A percentile compares a stretch with the other conserved stretches of the same genome.
These are phyloP conservation scores for Parathielavia hyrcaniae DNA, from an alignment of 495 filamentous ascomycete genomes.

Conservation along the genomic window DNA sequence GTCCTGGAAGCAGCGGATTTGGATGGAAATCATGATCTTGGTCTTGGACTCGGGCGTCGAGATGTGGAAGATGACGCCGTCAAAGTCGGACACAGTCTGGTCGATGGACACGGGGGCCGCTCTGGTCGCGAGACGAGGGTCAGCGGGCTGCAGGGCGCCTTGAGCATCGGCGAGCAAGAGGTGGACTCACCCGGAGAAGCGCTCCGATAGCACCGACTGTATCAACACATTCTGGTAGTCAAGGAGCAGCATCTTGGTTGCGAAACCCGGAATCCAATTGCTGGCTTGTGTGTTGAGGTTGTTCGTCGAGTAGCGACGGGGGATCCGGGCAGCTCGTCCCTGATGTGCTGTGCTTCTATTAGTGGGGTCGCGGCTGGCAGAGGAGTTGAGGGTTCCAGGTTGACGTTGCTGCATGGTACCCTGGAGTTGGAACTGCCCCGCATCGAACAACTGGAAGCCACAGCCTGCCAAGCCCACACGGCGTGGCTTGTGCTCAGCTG, in stretches of 20 bases:
- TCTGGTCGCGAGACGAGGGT: constrained; percentile 40
- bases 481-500: constrained; percentile 19
- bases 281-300: neutral
- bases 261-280: constrained; percentile 8
- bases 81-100: constrained; percentile 96
- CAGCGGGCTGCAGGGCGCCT: neutral
- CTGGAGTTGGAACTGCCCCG: neutral
- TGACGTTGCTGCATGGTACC: neutral
- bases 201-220: constrained; percentile 88
- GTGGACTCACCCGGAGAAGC: constrained; percentile 70
- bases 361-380: constrained; percentile 6
- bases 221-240: constrained; percentile 99
- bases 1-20: constrained; percentile 90
- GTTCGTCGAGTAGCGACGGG: neutral
- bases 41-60: constrained; percentile 90
- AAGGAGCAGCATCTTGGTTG: constrained; percentile 77
- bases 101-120: constrained; percentile 81
- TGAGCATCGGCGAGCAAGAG: constrained; percentile 8
- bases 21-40: constrained; percentile 86
- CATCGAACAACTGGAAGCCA: too few species aligned
- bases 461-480: neutral
- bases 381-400: constrained; percentile 27
- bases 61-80: constrained; percentile 95
- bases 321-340: constrained; percentile 15
- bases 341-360: too few species aligned